Evolutionary conservation across 306 rosid genomes (phyloP), one percentile per base, ranked within the genome.

Genomic region (Vachellia collinsii): DNA sequence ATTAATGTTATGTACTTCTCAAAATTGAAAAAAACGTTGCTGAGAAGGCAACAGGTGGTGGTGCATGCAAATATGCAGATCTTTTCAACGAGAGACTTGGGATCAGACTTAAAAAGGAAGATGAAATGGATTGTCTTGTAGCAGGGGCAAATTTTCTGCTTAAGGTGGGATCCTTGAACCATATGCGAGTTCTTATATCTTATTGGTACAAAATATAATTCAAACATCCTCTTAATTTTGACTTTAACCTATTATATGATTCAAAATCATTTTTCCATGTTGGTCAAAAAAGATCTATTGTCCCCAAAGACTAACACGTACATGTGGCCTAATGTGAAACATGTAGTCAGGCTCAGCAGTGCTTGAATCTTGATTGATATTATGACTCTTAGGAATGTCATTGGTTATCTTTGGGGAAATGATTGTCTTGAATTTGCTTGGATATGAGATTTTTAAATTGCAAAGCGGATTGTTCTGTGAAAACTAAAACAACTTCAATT

Each of bases 51-150:
- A 93, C 99, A 74, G 99, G 99, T 80, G 99, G 98, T 64, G 98
- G 97, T 59, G 93, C 98, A 1, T 81, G 88, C 85, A 92, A 90
- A 82, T 89, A 78, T 72, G 90, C 96, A 4, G 99, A 92, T 83
- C 91, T 90, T 86, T 90, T 93, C 84, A 90, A 85, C 82, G 99
- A 95, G 85, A 89, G 80, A 76, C 88, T 93, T 53, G 94, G 92
- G 74, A 74, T 95, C 74, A 80, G 43, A 84, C 97, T 95, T 74
- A 90, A 86, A 80, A 95, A 95, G 91, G 92, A 88, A 88, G 99
- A 90, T 88, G 99, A 95, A 90, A 93, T 93, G 96, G 91, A 90
- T 83, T 89, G 99, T 88, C 97, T 95, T 56, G 99, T 95, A n/a
- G 92, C 90, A 6, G 99, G 99, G 82, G 91, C 96, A 69, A 90